phyloP scores from a whole-genome alignment of 495 filamentous ascomycete genomes.

The Penicillium lividum region DNA sequence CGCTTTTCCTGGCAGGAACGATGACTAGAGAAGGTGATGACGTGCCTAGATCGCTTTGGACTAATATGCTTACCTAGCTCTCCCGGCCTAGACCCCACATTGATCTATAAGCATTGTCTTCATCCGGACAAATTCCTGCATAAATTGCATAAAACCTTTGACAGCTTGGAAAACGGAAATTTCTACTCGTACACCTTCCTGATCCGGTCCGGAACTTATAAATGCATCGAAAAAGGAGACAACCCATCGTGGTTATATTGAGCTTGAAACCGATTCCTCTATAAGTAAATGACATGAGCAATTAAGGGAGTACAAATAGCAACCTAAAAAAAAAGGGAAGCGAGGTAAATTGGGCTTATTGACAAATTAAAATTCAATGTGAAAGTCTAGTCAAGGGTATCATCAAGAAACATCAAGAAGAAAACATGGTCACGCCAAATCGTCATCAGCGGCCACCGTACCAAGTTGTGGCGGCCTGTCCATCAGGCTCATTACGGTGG shows the following conservation, averaged over 20 bases:
- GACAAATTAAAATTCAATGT: slow-evolving; percentile 16
- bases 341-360: slow-evolving; percentile 5
- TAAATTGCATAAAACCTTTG: not conserved
- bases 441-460: slow-evolving; percentile 47
- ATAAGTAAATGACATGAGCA: too few relatives aligned
- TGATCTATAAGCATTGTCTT: slow-evolving; percentile 1
- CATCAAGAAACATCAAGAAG: not conserved
- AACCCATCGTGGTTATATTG: too few relatives aligned
- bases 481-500: slow-evolving; percentile 66
- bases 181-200: too few relatives aligned
- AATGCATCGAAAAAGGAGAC: too few relatives aligned
- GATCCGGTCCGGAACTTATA: too few relatives aligned
- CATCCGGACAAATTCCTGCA: not conserved
- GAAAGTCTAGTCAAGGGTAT: slow-evolving; percentile 6
- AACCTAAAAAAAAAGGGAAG: not conserved
- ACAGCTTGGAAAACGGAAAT: not conserved
- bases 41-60: not conserved
- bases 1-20: not conserved
- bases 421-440: not conserved
- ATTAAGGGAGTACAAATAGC: not conserved
- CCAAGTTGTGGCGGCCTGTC: slow-evolving; percentile 67
- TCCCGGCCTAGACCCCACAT: not conserved
- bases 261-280: too few relatives aligned
- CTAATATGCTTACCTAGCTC: slow-evolving; percentile 2
- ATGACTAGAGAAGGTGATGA: not conserved